Conservation (phyloP, 352 stramenopile genomes). For the Phytophthora chlamydospora region DNA sequence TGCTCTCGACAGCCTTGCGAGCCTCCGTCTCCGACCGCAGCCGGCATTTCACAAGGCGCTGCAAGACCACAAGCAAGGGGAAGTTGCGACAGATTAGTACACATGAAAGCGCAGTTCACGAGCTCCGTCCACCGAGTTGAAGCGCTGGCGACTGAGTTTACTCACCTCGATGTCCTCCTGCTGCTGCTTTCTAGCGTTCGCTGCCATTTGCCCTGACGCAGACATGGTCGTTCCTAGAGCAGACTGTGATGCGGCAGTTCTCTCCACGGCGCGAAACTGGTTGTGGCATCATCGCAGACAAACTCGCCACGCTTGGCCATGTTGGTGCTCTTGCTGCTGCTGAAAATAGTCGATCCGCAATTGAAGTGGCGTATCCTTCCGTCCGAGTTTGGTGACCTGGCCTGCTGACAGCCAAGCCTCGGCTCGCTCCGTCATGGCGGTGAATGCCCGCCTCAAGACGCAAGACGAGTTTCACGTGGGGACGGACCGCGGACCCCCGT, state of each 20-base stretch:
- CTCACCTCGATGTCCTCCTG: constrained; percentile 67
- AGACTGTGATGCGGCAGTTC: background rate
- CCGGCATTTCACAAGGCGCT: constrained; percentile 82
- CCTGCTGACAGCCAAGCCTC: background rate
- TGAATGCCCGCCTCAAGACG: constrained; percentile 50
- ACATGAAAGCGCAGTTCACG: too few relatives aligned
- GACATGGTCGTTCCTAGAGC: constrained; percentile 16
- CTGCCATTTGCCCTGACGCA: constrained; percentile 34
- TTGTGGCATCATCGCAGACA: constrained; percentile 9
- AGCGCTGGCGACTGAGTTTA: background rate
- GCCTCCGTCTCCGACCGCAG: constrained; percentile 77
- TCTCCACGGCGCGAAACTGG: constrained; percentile 14
- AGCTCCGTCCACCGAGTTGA: too few relatives aligned
- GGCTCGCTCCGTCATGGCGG: constrained; percentile 41
- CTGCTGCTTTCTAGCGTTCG: constrained; percentile 60
- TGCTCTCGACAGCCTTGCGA: constrained; percentile 70
- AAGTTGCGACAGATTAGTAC: background rate
- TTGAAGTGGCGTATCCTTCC: constrained; percentile 1
- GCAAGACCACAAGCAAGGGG: background rate
- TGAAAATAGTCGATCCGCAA: constrained; percentile 27
- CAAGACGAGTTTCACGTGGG: constrained; percentile 56
- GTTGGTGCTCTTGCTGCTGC: background rate
- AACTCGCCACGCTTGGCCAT: background rate
- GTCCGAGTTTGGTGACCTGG: background rate
- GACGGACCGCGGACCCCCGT: constrained; percentile 36